Evolutionary conservation across 129 eudicot species (phyloP).

Genomic region (Artemisia annua): DNA sequence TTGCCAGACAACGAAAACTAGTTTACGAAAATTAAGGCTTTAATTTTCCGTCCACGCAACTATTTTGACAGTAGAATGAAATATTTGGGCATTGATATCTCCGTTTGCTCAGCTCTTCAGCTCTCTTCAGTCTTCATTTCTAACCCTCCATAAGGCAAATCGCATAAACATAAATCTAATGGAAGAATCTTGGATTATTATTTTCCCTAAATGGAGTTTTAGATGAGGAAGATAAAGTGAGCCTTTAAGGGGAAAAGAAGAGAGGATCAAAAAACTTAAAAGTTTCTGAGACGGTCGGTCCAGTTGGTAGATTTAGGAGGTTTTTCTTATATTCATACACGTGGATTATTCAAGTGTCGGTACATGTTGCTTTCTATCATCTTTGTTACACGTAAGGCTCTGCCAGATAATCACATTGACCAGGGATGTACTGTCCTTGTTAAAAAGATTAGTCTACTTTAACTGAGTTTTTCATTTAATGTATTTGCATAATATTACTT

Average conservation of each 20-base stretch:
- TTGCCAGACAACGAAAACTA: conserved; percentile 6
- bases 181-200: conserved; percentile 13
- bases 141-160: conserved; percentile 7
- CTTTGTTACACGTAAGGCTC: conserved; percentile 28
- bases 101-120: background rate
- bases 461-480: conserved; percentile 7
- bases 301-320: conserved; percentile 26
- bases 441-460: background rate
- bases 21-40: conserved; percentile 9
- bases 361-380: conserved; percentile 23
- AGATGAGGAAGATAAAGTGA: conserved; percentile 19
- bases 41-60: background rate
- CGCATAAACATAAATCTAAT: background rate
- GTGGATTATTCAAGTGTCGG: conserved; percentile 28
- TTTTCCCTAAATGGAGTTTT: conserved; percentile 25
- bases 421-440: conserved; percentile 4
- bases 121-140: conserved; percentile 17
- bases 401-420: conserved; percentile 31
- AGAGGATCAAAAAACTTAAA: conserved; percentile 18
- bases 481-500: conserved; percentile 14
- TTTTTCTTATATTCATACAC: conserved; percentile 27
- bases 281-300: conserved; percentile 28
- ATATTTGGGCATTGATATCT: too few species aligned
- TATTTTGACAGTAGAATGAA: too few species aligned
- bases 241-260: conserved; percentile 9